These are phyloP conservation scores for Ophiostoma himal-ulmi DNA, from an alignment of 2,329 filamentous ascomycete genomes.

Conservation along the genomic window DNA sequence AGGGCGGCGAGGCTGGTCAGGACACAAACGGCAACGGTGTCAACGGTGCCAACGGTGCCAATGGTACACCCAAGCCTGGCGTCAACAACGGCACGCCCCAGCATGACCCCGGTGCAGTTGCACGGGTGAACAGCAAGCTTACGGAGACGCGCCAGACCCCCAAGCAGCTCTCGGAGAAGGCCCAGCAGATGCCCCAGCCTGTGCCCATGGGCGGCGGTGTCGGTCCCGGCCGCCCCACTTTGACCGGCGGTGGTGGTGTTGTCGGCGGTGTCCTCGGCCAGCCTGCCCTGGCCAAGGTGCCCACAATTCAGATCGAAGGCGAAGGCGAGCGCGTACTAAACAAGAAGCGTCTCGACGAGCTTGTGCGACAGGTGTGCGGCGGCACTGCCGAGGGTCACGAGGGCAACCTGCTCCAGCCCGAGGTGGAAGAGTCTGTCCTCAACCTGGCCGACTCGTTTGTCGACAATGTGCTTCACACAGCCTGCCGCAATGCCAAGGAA, in stretches of 20 bases:
- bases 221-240: constrained; percentile 68
- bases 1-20: not conserved
- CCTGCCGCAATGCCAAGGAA: constrained; percentile 88
- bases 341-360: constrained; percentile 94
- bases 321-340: constrained; percentile 91
- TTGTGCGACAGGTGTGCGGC: constrained; percentile 89
- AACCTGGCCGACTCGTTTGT: constrained; percentile 91
- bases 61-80: constrained; percentile 11
- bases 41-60: constrained; percentile 23
- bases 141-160: constrained; percentile 72
- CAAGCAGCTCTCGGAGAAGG: constrained; percentile 65
- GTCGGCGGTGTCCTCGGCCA: constrained; percentile 80
- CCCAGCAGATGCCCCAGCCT: constrained; percentile 64
- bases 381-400: constrained; percentile 66
- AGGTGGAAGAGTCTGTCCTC: constrained; percentile 93
- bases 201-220: constrained; percentile 62
- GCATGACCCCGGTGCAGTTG: constrained; percentile 15
- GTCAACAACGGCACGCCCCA: constrained; percentile 16
- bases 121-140: constrained; percentile 32
- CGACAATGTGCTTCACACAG: constrained; percentile 78
- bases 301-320: constrained; percentile 79
- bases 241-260: constrained; percentile 69
- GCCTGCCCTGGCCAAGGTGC: constrained; percentile 74
- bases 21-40: constrained; percentile 28
- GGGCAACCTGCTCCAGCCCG: constrained; percentile 74